phyloP scores from a whole-genome alignment of 352 stramenopile genomes.

The Phytopythium boreale region DNA sequence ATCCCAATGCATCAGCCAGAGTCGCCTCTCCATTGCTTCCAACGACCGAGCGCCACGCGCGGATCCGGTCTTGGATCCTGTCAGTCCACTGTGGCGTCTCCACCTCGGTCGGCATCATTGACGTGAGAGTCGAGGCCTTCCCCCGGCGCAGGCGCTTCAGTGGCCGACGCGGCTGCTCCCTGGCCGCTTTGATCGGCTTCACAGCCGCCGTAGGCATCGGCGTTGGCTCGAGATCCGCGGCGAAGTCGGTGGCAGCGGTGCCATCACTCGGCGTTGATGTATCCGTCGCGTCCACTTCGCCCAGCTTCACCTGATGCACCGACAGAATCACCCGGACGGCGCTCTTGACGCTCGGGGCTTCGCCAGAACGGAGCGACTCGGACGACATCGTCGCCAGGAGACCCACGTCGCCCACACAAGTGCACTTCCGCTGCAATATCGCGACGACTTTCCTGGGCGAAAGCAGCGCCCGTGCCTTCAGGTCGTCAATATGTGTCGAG shows the following conservation, averaged over 20 bases:
- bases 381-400: background rate
- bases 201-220: background rate
- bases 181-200: background rate
- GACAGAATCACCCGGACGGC: background rate
- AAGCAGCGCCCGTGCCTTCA: background rate
- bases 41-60: background rate
- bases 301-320: background rate
- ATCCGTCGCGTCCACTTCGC: background rate
- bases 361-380: background rate
- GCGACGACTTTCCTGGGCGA: background rate
- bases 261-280: background rate
- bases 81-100: background rate
- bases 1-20: background rate
- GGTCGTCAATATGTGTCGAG: background rate
- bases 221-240: background rate
- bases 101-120: background rate
- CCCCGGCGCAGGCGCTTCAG: background rate
- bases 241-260: background rate
- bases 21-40: background rate
- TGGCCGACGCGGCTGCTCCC: background rate
- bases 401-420: background rate
- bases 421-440: background rate
- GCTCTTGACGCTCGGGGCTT: background rate
- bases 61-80: background rate
- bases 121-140: background rate